Evolutionary conservation across 208 protist species (phyloP), one percentile per base, ranked within the genome.

Genomic region (Leishmania gerbilli): DNA sequence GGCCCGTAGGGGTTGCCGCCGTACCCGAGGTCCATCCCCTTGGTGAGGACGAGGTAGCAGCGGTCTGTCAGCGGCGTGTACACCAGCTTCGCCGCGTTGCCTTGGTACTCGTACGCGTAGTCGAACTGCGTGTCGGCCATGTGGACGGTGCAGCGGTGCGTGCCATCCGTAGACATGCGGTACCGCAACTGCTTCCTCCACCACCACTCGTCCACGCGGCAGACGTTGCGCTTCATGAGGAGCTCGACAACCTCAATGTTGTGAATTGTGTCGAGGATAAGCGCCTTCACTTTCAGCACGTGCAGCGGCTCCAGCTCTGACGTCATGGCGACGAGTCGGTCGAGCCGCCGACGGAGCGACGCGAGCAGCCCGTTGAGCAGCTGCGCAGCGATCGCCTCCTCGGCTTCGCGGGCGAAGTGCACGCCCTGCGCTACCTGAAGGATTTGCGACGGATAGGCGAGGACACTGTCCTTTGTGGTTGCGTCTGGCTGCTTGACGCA

Each of bases 111-210:
- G 90, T 98, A 98, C 34, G 94, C 98, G 89, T 99, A 99, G 71
- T 93, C 86, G 86, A 99, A 99, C 27, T 77, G 79, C 5, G 98
- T 95, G 84, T 99, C 95, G 69, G 95, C 90, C 98, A 99, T 99
- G 71, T 89, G 81, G 47, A 99, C 88, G 19, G 89, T 80, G 83
- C 97, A 99, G 79, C 65, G 68, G 58, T 89, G 64, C 69, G 86
- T 79, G 78, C 77, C 85, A 69, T 89, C 77, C 9, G 77, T 72
- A 24, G 84, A 76, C 71, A 96, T 85, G 80, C 97, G 96, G 89
- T 98, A 99, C 7, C 99, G 97, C 76, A 99, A 91, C 89, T 99
- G 98, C 89, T 99, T 99, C 78, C 98, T 97, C 99, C 99, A 99
- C 83, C 91, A 93, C 98, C 98, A 99, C 76, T 91, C 84, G 27